Evolutionary conservation across 495 filamentous ascomycete genomes (phyloP), one percentile per base, ranked within the genome.

Genomic region (Aspergillus nanangensis): DNA sequence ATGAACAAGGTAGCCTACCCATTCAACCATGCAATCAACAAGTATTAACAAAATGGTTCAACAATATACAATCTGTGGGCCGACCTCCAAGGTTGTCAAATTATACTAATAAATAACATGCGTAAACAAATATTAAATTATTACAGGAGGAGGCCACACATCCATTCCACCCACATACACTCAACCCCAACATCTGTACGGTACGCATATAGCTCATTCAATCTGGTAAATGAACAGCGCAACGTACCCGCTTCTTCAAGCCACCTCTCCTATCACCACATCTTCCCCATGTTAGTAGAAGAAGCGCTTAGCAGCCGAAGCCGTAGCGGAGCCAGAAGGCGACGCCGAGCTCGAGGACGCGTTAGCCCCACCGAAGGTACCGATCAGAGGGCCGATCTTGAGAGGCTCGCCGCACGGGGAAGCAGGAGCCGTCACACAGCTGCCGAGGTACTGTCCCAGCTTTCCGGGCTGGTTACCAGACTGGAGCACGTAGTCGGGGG

Each of bases 391-490:
- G 0, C 58, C 58, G 17, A 66, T 62, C 9, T 38, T 44, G 21
- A 66, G 32, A 13, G 32, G 14, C 41, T 55, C 29, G 22, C 60
- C 60, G 31, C 62, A 63, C 0, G 56, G 58, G 31, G 27, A 46
- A 1, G 41, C 5, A 2, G 64, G 64, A 5, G 57, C 52, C 14
- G 51, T 38, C 4, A 65, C 54, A 24, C 64, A 67, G 37, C 40
- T 45, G 5, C 47, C 38, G 36, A 67, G 44, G 47, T 61, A 63
- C 32, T 23, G 22, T 20, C 64, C 64, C 4, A 67, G 50, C 35
- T 55, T 55, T 17, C 64, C 64, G 15, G 58, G 51, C 33, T 55
- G 20, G 38, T 51, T 65, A 1, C 47, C 50, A 5, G 32, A 38
- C 9, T 42, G 27, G 25, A 67, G 52, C 2, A 67, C 46, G 33